Evolutionary conservation across 345 rosid genomes (phyloP), one percentile per base, ranked within the genome.

Genomic region (Schrenkiella parvula): DNA sequence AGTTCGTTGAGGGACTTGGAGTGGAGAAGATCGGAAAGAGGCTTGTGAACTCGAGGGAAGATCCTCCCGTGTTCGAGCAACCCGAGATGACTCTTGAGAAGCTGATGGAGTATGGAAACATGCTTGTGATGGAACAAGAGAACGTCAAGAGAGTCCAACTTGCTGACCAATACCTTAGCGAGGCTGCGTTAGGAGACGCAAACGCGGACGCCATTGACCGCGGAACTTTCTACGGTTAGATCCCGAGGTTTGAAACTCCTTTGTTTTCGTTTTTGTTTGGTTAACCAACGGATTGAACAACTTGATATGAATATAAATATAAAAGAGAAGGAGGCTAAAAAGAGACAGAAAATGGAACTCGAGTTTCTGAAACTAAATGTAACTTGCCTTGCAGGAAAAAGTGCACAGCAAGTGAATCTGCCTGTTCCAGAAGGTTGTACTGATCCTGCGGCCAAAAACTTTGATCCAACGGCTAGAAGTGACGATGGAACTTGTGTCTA

Each of bases 61-160:
- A 84, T 17, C 75, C 97, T 2, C 98, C 98, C 0, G 78, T 83
- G 1, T 93, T 93, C 23, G 87, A 91, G 57, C 91, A 91, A 71
- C 98, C 97, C 0, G 54, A 39, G 78, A 93, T 93, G 91, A 83
- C 86, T 25, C 5, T 89, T 0, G 79, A 80, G 42, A 93, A 93
- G 89, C 88, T 93, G 17, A 38, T 93, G 26, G 88, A 84, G 66
- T 93, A 93, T 4, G 97, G 97, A 41, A 77, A 79, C 82, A 87
- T 93, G 98, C 88, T 89, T 70, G 98, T 91, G 18, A 76, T 76
- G 51, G 98, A 93, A 62, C 97, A 93, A 77, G 95, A 93, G 64
- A 93, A 93, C 18, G 96, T 93, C 62, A 93, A 93, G 90, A 87
- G 98, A 76, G 97, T 91, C 64, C 97, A 93, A 66, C 82, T 93